Percentiles rank a stretch among this genome's conserved stretches.
phyloP scores from a whole-genome alignment of 1,284 basidiomycete genomes.

The Sparassis latifolia region DNA sequence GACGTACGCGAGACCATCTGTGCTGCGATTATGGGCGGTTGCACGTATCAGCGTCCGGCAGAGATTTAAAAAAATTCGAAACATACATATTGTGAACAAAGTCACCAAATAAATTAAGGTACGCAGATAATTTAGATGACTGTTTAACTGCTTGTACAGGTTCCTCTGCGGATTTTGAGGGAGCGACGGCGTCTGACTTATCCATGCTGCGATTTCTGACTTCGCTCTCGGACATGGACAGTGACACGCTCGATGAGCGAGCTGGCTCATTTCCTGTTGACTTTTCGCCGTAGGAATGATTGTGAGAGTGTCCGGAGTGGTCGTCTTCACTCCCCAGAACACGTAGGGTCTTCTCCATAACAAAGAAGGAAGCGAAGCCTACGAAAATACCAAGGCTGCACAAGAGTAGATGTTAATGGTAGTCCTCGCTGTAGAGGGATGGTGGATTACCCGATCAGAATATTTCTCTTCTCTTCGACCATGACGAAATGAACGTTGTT shows the following conservation, averaged over 20 bases:
- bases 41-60: background rate
- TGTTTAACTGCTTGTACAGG: slow-evolving; percentile 32
- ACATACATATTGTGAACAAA: slow-evolving; percentile 82
- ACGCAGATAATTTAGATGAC: slow-evolving; percentile 79
- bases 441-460: slow-evolving; percentile 66
- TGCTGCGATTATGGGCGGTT: slow-evolving; percentile 37
- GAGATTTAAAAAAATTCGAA: slow-evolving; percentile 8
- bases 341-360: slow-evolving; percentile 85
- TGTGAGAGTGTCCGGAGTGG: slow-evolving; percentile 42
- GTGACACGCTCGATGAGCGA: slow-evolving; percentile 29
- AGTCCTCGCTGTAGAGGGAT: no score
- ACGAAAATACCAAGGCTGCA: slow-evolving; percentile 71
- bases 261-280: slow-evolving; percentile 15
- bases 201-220: slow-evolving; percentile 23
- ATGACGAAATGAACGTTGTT: slow-evolving; percentile 65
- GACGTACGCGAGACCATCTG: slow-evolving; percentile 77
- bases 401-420: no score
- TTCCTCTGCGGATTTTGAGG: slow-evolving; percentile 18
- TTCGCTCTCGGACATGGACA: slow-evolving; percentile 21
- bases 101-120: slow-evolving; percentile 86
- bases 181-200: slow-evolving; percentile 14
- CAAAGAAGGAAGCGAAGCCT: slow-evolving; percentile 74
- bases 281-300: slow-evolving; percentile 34
- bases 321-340: slow-evolving; percentile 61
- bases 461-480: slow-evolving; percentile 86